A percentile compares a stretch with the other conserved stretches of the same genome.
Evolutionary conservation across 2,329 filamentous ascomycete genomes (phyloP).

Genomic region (Cercospora sp.): DNA sequence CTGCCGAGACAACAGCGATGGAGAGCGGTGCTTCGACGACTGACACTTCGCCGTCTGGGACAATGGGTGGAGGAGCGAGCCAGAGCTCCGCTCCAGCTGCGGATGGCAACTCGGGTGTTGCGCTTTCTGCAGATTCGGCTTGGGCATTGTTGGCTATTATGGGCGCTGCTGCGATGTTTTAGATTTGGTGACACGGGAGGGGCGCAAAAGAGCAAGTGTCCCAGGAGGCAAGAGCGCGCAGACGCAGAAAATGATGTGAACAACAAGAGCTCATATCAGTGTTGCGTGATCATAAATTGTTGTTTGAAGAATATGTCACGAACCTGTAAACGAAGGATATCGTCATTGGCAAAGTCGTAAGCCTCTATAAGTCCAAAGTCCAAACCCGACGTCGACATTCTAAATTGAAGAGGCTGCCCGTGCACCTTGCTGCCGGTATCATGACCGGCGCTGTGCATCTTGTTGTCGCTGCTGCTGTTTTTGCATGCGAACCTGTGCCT

Average conservation of each 20-base stretch:
- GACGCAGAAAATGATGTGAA: not conserved
- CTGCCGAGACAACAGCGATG: not conserved
- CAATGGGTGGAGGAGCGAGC: not conserved
- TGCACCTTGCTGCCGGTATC: not conserved
- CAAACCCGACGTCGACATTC: not conserved
- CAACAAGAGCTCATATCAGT: not conserved
- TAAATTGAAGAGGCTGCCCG: not conserved
- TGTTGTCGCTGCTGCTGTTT: not conserved
- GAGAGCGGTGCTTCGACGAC: not conserved
- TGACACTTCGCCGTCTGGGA: not conserved
- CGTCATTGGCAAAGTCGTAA: not conserved
- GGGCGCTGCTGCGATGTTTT: not conserved
- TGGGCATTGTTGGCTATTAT: not conserved
- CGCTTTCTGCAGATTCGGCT: not conserved
- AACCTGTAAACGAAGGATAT: not conserved
- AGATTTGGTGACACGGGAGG: not conserved
- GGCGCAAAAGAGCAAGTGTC: not conserved
- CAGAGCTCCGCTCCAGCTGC: not conserved
- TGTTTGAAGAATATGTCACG: not conserved
- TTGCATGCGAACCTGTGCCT: not conserved
- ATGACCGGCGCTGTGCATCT: not conserved
- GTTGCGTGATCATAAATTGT: not conserved
- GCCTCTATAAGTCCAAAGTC: not conserved
- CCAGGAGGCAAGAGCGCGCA: not conserved
- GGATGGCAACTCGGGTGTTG: not conserved